Evolutionary conservation across 2,329 filamentous ascomycete genomes (phyloP), one percentile per base, ranked within the genome.

Genomic region (Xylariaceae sp.): DNA sequence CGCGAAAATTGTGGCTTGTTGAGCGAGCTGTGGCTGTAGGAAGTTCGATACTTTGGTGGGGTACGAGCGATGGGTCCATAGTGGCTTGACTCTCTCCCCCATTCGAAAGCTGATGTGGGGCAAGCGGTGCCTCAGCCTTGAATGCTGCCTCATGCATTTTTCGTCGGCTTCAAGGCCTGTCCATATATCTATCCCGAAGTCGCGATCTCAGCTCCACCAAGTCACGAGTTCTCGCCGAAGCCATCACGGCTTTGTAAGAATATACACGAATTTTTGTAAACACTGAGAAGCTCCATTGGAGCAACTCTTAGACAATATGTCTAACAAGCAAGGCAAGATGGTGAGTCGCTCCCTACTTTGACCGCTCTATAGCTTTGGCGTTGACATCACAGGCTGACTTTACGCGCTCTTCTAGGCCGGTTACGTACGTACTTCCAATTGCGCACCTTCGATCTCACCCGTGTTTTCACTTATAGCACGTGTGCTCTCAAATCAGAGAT

Each of bases 321-420:
- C 83, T 64, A 91, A 95, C 79, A 95, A 95, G 71, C 90, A 96
- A 72, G 93, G 93, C 72, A 97, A 98, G 79, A 97, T 98, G 93
- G 93, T 97, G 76, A 78, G 88, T 83, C 46, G 44, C 41, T 52
- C 4, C 49, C 48, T 50, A 57, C 51, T 58, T 55, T 58, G 57
- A 54, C 57, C 64, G 56, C 64, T 59, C 64, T 52, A 61, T 63
- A 63, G 58, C 66, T 62, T 68, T 66, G 52, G 61, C 60, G 66
- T 77, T 75, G 71, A 78, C 67, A 67, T 69, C 57, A 59, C 61
- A 72, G 68, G 74, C 81, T 85, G 73, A 87, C 76, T 64, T 64
- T 64, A 67, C 63, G 59, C 59, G 52, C 69, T 58, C 59, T 64
- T 71, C 53, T 69, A 85, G 81, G 80, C 80, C 69, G 81, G 81